These are phyloP conservation scores for Phytophthora parvispora DNA, from an alignment of 352 stramenopile species.

Conservation along the genomic window DNA sequence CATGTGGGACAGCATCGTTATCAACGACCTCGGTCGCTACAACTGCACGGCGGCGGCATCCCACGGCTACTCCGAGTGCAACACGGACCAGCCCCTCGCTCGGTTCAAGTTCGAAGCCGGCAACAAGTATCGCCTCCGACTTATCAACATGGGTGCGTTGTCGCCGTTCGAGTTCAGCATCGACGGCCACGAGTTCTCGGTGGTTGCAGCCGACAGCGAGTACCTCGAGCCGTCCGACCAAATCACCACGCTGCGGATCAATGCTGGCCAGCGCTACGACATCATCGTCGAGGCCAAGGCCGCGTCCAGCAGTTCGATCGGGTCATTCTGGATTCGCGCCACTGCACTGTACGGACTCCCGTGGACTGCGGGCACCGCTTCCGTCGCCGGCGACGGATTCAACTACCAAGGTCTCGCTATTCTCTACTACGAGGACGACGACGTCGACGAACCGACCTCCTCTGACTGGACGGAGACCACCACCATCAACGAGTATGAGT, in stretches of 20 bases:
- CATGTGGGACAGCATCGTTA: constrained; percentile 39
- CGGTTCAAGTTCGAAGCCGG: constrained; percentile 34
- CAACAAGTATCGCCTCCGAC: constrained; percentile 34
- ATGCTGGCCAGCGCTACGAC: constrained; percentile 42
- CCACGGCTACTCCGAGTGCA: constrained; percentile 19
- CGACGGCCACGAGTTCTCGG: constrained; percentile 37
- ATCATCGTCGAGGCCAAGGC: constrained; percentile 32
- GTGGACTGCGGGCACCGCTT: constrained; percentile 25
- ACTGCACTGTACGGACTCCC: constrained; percentile 25
- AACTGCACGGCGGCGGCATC: constrained; percentile 36
- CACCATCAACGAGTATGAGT: constrained; percentile 34
- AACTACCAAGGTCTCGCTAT: constrained; percentile 30
- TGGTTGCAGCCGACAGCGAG: constrained; percentile 37
- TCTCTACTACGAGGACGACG: constrained; percentile 24
- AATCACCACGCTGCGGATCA: constrained; percentile 39
- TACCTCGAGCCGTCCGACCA: constrained; percentile 29
- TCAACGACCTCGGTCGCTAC: constrained; percentile 44
- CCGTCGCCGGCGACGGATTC: constrained; percentile 25
- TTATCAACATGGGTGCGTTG: constrained; percentile 45
- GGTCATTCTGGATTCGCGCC: constrained; percentile 39
- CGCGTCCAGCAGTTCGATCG: constrained; percentile 5
- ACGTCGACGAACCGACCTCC: constrained; percentile 20
- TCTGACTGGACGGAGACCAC: constrained; percentile 15
- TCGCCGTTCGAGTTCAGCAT: constrained; percentile 43
- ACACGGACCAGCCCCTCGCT: constrained; percentile 20